These are phyloP conservation scores for Schwanniomyces pseudopolymorphus DNA, from an alignment of 805 yeast species.

Conservation along the genomic window DNA sequence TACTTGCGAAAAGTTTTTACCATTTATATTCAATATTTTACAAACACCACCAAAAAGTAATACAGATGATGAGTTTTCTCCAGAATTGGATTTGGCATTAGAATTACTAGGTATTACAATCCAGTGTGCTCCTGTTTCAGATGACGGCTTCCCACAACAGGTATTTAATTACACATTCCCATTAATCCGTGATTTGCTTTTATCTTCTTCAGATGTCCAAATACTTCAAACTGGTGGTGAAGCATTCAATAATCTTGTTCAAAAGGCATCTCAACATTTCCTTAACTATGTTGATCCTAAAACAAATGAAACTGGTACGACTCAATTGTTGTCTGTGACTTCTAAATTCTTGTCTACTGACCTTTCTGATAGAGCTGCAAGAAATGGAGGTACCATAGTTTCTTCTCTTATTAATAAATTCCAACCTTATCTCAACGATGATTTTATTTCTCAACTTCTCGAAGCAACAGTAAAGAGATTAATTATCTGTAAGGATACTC, in stretches of 20 bases:
- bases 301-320: slow-evolving; percentile 46
- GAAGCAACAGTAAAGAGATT: slow-evolving; percentile 72
- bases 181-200: slow-evolving; percentile 36
- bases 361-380: slow-evolving; percentile 77
- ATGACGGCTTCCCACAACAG: slow-evolving; percentile 30
- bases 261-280: slow-evolving; percentile 35
- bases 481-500: slow-evolving; percentile 60
- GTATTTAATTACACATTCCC: slow-evolving; percentile 47
- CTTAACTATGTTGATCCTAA: slow-evolving; percentile 29
- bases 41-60: slow-evolving; percentile 20
- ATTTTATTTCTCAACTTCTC: slow-evolving; percentile 56
- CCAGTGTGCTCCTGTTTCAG: slow-evolving; percentile 35
- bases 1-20: slow-evolving; percentile 54
- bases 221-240: slow-evolving; percentile 77
- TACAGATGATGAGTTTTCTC: slow-evolving; percentile 48
- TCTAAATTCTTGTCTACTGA: slow-evolving; percentile 70
- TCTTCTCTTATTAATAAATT: slow-evolving; percentile 57
- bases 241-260: slow-evolving; percentile 61
- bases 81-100: slow-evolving; percentile 58
- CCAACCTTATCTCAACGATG: slow-evolving; percentile 34
- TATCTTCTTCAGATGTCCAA: slow-evolving; percentile 66
- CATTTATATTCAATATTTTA: slow-evolving; percentile 42
- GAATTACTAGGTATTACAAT: slow-evolving; percentile 57
- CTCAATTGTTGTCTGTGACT: slow-evolving; percentile 60
- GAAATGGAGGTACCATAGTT: slow-evolving; percentile 70